Percentiles rank a stretch among this genome's conserved stretches.
Conservation (phyloP, 2,329 filamentous ascomycete genomes). For the Diaporthe helianthi region DNA sequence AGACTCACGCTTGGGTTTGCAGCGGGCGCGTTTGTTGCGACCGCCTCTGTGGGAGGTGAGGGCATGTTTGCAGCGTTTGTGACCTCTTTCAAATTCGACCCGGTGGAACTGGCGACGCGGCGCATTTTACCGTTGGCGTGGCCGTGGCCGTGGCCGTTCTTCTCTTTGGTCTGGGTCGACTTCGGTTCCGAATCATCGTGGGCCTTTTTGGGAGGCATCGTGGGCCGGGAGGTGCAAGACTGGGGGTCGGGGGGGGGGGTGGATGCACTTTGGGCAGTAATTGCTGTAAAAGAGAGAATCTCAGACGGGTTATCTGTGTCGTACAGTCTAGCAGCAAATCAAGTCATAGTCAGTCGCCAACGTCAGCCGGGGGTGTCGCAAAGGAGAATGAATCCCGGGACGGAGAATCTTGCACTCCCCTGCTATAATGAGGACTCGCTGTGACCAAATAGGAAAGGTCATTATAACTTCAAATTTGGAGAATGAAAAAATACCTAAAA, state of each 20-base stretch:
- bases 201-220: slow-evolving; percentile 51
- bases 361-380: neutral
- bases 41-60: slow-evolving; percentile 40
- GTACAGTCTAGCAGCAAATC: neutral
- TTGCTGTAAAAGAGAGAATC: neutral
- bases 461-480: too few species aligned
- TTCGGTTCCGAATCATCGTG: slow-evolving; percentile 55
- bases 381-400: too few species aligned
- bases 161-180: slow-evolving; percentile 51
- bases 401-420: too few species aligned
- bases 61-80: slow-evolving; percentile 45
- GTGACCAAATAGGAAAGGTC: too few species aligned
- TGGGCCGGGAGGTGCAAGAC: slow-evolving; percentile 22
- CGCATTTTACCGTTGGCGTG: slow-evolving; percentile 61
- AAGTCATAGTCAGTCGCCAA: neutral
- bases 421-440: too few species aligned
- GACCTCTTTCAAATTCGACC: slow-evolving; percentile 55
- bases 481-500: too few species aligned
- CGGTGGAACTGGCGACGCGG: slow-evolving; percentile 60
- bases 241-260: too few species aligned
- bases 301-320: neutral
- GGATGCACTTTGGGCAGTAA: neutral
- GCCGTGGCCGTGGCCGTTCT: slow-evolving; percentile 47
- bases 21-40: slow-evolving; percentile 26
- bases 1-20: slow-evolving; percentile 32